Base-by-base conservation (phyloP, 805 yeast genomes). In the Yarrowia hollandica region DNA sequence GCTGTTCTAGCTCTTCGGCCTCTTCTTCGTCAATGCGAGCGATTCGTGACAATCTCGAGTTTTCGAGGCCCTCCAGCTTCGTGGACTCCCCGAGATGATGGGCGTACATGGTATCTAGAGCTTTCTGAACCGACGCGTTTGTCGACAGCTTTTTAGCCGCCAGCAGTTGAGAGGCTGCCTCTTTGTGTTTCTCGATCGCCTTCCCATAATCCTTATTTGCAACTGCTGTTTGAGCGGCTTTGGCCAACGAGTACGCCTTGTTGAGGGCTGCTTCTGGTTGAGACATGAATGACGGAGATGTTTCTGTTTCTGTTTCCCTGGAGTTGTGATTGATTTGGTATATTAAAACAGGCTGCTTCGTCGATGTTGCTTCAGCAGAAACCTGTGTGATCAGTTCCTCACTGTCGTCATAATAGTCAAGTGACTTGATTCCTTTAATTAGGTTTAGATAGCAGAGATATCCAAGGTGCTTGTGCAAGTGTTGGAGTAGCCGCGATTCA, bases 191-290 rank as follows among this genome's bases (percentile, higher is more conserved):
- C 15, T 34, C 44, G 0, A 28, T 28, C 42, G 58, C 58, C 26
- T 35, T 35, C 19, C 44, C 44, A n/a, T 25, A 52, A n/a, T 52
- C 58, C 12, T 23, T 19, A 19, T 52, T 35, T 14, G 44, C 42
- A 3, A 37, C 44, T 9, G 58, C 58, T 5, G 33, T 25, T 5
- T 34, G 35, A 0, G 58, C 58, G 23, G 58, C 23, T 18, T 52
- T 52, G 14, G 58, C 58, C n/a, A 37, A 26, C 14, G 55, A 48
- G 12, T 48, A 48, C 21, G 55, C 55, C 39, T 48, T 48, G 55
- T 48, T 48, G 31, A 48, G 55, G 4, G 55, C 55, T 5, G 55
- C 55, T 22, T 48, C 55, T 6, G 55, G 55, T 21, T 48, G 55
- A 1, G 50, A 42, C 50, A 42, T 41, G 48, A 21, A 4, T 6